phyloP scores from a whole-genome alignment of 768 basidiomycete genomes.

The Termitomyces sp. region DNA sequence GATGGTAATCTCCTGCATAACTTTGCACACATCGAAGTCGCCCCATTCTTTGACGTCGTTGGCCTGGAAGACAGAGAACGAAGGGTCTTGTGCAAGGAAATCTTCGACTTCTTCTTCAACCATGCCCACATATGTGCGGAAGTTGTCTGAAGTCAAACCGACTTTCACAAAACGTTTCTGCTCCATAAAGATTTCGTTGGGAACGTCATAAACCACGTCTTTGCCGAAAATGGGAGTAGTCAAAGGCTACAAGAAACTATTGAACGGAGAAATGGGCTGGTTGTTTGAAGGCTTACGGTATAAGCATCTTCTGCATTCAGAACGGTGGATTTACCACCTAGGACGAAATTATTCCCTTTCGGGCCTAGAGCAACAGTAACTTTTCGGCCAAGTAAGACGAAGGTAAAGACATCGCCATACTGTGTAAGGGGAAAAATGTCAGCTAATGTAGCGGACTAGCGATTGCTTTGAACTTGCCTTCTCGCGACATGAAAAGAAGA shows the following conservation, averaged over 20 bases:
- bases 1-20: slow-evolving; percentile 88
- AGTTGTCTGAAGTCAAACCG: slow-evolving; percentile 89
- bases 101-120: slow-evolving; percentile 74
- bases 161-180: slow-evolving; percentile 99
- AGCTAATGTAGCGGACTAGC: background rate
- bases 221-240: slow-evolving; percentile 97
- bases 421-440: slow-evolving; percentile 28
- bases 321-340: slow-evolving; percentile 90
- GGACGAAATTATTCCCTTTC: slow-evolving; percentile 90
- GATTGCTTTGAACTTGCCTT: slow-evolving; percentile 49
- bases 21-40: slow-evolving; percentile 67
- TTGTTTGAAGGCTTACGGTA: slow-evolving; percentile 49
- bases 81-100: slow-evolving; percentile 64
- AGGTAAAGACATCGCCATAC: slow-evolving; percentile 98
- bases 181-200: slow-evolving; percentile 97
- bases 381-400: slow-evolving; percentile 83
- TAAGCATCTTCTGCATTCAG: slow-evolving; percentile 98
- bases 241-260: slow-evolving; percentile 55
- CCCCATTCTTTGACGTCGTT: slow-evolving; percentile 78
- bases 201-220: slow-evolving; percentile 96
- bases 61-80: slow-evolving; percentile 61
- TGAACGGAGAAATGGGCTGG: background rate
- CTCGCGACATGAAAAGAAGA: slow-evolving; percentile 75
- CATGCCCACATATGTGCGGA: slow-evolving; percentile 81
- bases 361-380: slow-evolving; percentile 90